Base-by-base conservation (phyloP, 2,329 filamentous ascomycete species). In the Exutisphaerella laricina region DNA sequence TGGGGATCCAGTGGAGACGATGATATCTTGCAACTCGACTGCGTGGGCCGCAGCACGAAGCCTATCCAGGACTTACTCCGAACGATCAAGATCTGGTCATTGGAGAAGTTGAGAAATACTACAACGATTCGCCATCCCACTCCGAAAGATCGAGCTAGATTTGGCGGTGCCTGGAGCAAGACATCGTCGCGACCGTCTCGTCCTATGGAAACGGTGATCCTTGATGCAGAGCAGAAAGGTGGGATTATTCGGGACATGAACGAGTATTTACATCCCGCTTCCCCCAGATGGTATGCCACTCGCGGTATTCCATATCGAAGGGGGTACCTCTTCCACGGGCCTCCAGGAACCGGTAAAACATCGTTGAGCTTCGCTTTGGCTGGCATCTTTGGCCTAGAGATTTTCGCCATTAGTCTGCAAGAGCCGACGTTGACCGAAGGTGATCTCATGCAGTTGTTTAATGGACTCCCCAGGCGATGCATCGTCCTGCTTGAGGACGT, bases 301-400 rank as follows among this genome's bases (percentile, higher is more conserved):
- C 76, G 87, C 5, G 88, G 88, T 1, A 90, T 94, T 21, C 88
- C 88, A 0, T 94, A 94, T 61, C 78, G 88, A 10, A 75, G 88
- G 4, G 88, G 88, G 0, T 94, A 92, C 57, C 75, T 94, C 0
- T 78, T 94, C 12, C 73, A 89, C 51, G 88, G 88, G 0, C 85
- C 86, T 0, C 63, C 63, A 1, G 63, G 63, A 0, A 65, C 62
- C 0, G 63, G 63, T 9, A 66, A 66, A 54, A 64, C 63, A 3
- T 59, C 55, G 43, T 45, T 67, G 22, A 59, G 54, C 13, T 66
- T 66, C 41, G 68, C 71, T 0, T 54, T 73, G 1, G 70, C 70
- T 8, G 69, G 70, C 1, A 63, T 72, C 25, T 73, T 73, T 41
- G 68, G 69, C 2, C 56, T 73, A 2, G 62, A 67, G 30, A 66